Conservation (phyloP, 2,329 filamentous ascomycete species). For the Paraphoma chrysanthemicola region DNA sequence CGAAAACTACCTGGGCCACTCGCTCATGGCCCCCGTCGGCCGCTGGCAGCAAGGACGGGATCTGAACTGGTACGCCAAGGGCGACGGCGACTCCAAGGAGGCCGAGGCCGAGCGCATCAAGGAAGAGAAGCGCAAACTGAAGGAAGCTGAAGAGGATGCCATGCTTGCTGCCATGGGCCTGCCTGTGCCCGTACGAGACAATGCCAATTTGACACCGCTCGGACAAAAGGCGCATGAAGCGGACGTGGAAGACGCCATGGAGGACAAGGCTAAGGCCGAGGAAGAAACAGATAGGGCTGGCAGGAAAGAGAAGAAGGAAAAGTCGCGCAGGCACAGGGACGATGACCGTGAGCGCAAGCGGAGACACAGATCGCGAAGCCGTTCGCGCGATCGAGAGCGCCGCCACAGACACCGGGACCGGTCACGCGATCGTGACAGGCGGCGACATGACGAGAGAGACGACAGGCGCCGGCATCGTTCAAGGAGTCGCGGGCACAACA, state of each 20-base stretch:
- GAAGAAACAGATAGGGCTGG: conserved; percentile 27
- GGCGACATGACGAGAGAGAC: conserved; percentile 33
- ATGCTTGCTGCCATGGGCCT: conserved; percentile 83
- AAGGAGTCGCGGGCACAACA: conserved; percentile 36
- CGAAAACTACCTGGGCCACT: conserved; percentile 90
- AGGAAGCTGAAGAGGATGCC: conserved; percentile 92
- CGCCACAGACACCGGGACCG: conserved; percentile 37
- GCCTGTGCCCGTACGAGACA: conserved; percentile 71
- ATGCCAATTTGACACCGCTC: conserved; percentile 69
- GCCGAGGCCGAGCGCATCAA: conserved; percentile 61
- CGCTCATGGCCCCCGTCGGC: conserved; percentile 88
- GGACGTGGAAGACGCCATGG: conserved; percentile 63
- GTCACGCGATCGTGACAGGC: conserved; percentile 37
- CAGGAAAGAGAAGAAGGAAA: conserved; percentile 30
- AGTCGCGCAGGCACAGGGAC: conserved; percentile 32
- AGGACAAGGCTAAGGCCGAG: conserved; percentile 53
- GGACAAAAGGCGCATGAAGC: conserved; percentile 59
- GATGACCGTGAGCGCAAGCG: conserved; percentile 31
- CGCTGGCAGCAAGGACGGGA: conserved; percentile 86
- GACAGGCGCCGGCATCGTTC: conserved; percentile 40
- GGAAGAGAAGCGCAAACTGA: conserved; percentile 81
- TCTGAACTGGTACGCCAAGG: conserved; percentile 70
- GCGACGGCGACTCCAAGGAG: conserved; percentile 63
- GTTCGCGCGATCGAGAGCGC: conserved; percentile 36
- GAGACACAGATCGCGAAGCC: conserved; percentile 34